Evolutionary conservation across 164 flowering plant genomes (phyloP).

Genomic region (Vitis rotundifolia): DNA sequence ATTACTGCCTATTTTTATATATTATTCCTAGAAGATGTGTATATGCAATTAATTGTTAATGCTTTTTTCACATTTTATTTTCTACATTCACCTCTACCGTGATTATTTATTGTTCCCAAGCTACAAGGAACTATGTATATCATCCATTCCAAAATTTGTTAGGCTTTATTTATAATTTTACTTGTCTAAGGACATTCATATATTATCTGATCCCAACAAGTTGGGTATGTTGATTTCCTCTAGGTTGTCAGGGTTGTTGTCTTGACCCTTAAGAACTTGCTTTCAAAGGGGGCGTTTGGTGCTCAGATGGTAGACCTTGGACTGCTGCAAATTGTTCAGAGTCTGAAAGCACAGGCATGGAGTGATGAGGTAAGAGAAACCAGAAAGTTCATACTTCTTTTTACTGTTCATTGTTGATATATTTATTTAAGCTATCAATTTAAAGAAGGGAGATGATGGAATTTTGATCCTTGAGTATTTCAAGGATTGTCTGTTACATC

Average conservation of each 20-base stretch:
- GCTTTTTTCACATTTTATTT: not conserved
- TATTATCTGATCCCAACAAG: not conserved
- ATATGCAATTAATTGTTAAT: not conserved
- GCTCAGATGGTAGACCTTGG: conserved; percentile 95
- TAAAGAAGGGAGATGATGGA: not conserved
- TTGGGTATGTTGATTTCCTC: conserved; percentile 3
- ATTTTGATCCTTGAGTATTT: not conserved
- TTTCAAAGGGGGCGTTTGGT: conserved; percentile 82
- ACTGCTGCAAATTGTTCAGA: conserved; percentile 82
- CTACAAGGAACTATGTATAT: not conserved
- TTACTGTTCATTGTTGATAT: not conserved
- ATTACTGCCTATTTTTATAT: not conserved
- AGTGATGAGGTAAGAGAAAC: conserved; percentile 86
- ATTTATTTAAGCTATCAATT: not conserved
- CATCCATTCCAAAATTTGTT: too few species aligned
- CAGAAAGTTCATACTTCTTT: not conserved
- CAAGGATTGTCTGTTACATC: not conserved
- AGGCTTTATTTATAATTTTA: too few species aligned
- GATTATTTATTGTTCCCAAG: not conserved
- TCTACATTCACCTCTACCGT: not conserved
- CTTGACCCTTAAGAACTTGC: conserved; percentile 83
- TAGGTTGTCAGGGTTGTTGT: conserved; percentile 95
- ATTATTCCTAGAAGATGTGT: not conserved
- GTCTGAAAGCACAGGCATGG: conserved; percentile 97
- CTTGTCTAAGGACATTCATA: not conserved